A percentile compares a stretch with the other conserved stretches of the same genome.
Conservation (phyloP, 768 basidiomycete species). For the Suillus subalutaceus region DNA sequence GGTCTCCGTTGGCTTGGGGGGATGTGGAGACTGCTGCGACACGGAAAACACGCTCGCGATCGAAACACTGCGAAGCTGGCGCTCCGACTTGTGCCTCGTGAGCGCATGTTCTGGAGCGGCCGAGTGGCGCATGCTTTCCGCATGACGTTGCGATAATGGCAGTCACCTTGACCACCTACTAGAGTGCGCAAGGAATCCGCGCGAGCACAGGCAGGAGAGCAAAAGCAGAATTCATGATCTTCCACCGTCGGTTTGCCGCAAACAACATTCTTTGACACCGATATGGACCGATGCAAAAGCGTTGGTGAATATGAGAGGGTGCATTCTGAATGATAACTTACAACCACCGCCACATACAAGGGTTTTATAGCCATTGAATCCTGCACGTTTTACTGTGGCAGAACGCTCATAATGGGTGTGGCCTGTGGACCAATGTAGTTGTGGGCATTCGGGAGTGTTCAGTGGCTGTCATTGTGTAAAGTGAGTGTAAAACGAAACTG, state of each 20-base stretch:
- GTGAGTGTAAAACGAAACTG: not conserved
- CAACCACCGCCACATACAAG: not conserved
- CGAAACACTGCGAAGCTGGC: conserved; percentile 6
- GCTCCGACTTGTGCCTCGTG: conserved; percentile 19
- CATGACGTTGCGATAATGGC: conserved; percentile 30
- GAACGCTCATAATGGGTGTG: not conserved
- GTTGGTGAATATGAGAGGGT: conserved; percentile 5
- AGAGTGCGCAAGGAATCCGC: conserved; percentile 31
- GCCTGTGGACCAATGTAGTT: not conserved
- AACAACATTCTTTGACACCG: conserved; percentile 20
- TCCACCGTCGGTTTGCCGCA: conserved; percentile 27
- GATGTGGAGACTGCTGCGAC: conserved; percentile 1
- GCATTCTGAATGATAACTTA: not conserved
- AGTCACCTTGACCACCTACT: conserved; percentile 18
- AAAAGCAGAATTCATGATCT: conserved; percentile 33
- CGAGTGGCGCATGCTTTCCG: conserved; percentile 16
- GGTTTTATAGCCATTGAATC: not conserved
- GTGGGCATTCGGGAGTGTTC: not conserved
- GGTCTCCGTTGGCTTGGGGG: not conserved
- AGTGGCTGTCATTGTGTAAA: not conserved
- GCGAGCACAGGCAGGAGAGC: conserved; percentile 30
- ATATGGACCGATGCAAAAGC: conserved; percentile 17
- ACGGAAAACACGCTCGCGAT: not conserved
- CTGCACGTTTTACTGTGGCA: not conserved
- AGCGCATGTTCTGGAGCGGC: conserved; percentile 9